These are phyloP conservation scores for Fusarium duplospermum DNA, from an alignment of 2,329 filamentous ascomycete species.

Conservation along the genomic window DNA sequence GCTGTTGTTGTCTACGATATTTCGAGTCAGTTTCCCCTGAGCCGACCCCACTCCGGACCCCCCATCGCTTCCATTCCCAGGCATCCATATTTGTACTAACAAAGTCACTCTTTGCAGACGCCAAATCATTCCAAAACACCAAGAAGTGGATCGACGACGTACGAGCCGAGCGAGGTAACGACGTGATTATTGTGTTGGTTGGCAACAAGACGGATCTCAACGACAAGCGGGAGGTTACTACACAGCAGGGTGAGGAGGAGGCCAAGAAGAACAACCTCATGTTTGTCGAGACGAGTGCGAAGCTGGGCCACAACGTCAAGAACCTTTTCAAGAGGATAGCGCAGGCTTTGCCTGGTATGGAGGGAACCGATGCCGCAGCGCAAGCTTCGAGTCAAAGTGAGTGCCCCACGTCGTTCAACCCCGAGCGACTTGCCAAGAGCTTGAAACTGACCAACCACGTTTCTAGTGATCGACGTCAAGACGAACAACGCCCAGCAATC, in stretches of 20 bases:
- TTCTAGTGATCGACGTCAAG: slow-evolving; percentile 90
- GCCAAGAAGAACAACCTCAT: slow-evolving; percentile 98
- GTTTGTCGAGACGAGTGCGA: slow-evolving; percentile 99
- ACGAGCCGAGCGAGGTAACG: slow-evolving; percentile 93
- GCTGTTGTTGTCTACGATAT: slow-evolving; percentile 99
- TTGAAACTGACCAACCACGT: slow-evolving; percentile 26
- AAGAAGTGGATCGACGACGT: slow-evolving; percentile 99
- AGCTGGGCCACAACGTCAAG: slow-evolving; percentile 98
- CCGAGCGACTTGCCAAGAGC: background rate
- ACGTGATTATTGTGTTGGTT: slow-evolving; percentile 98
- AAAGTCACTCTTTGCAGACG: slow-evolving; percentile 63
- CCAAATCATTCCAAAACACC: slow-evolving; percentile 98
- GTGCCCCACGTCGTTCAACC: slow-evolving; percentile 49
- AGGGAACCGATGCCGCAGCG: slow-evolving; percentile 83
- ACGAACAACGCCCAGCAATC: slow-evolving; percentile 76
- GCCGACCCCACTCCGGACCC: slow-evolving; percentile 32
- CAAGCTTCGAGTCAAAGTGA: slow-evolving; percentile 81
- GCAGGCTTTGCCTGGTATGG: slow-evolving; percentile 97
- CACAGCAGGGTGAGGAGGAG: slow-evolving; percentile 95
- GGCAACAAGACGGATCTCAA: slow-evolving; percentile 99
- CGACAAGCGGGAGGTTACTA: slow-evolving; percentile 97
- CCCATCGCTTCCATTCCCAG: slow-evolving; percentile 15
- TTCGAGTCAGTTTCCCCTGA: slow-evolving; percentile 69
- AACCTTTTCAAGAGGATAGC: slow-evolving; percentile 97
- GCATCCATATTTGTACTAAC: slow-evolving; percentile 36